Evolutionary conservation across 352 stramenopile genomes (phyloP), one percentile per base, ranked within the genome.

Genomic region (Phytophthora colocasiae): DNA sequence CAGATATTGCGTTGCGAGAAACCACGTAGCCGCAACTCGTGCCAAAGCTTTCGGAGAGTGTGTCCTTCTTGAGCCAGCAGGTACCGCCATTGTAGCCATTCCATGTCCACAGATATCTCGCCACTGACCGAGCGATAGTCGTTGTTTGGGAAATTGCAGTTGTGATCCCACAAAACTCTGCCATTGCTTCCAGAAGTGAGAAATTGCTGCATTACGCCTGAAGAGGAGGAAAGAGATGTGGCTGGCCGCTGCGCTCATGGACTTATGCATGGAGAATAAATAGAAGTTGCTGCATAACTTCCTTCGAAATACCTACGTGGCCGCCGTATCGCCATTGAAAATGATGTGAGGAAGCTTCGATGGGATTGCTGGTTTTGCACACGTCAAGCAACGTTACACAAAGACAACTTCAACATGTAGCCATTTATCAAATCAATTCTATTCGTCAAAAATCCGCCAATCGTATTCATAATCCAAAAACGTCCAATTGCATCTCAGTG

Each of bases 21-120:
- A 75, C 52, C 27, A 78, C 60, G 61, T 72, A 78, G 50, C 69
- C 65, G 26, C 69, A 77, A 11, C 62, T 63, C 10, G 40, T 44
- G 7, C 69, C 70, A 19, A 54, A 61, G 36, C 51, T 63, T 5
- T 40, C 64, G 6, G 29, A 58, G 6, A 26, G 31, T 6, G 41
- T 41, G 27, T 22, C 60, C 29, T 27, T 71, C 53, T 78, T 78
- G 39, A 75, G 36, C 66, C 62, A 76, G 57, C 71, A 78, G 14
- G 58, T 73, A 39, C 71, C 71, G 11, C 58, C 57, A 49, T 68
- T 75, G 66, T 73, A 78, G 54, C 48, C 55, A 57, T 43, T 69
- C 70, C 70, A 78, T 3, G 38, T 41, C 69, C 63, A 77, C 69
- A 24, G 64, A 77, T 2, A 71, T 66, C n/a, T 73, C 58, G n/a